Base-by-base conservation (phyloP, 2,329 filamentous ascomycete species). In the Diaporthe humulicola region DNA sequence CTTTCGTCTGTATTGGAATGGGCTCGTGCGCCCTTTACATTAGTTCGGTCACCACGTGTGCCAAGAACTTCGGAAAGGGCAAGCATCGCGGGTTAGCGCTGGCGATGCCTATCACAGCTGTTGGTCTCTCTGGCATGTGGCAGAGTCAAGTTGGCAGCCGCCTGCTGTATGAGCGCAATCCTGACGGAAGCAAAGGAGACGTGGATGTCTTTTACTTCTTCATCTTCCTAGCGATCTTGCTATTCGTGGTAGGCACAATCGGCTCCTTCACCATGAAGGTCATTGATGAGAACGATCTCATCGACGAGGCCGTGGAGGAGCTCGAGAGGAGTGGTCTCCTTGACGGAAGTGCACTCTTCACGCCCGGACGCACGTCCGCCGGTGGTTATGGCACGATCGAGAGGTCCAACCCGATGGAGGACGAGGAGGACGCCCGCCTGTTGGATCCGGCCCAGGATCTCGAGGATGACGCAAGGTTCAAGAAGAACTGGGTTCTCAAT, bases 51-150 rank as follows among this genome's bases (percentile, higher is more conserved):
- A 96, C 96, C 9, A 98, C 96, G 0, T 98, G 95, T 81, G 97
- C 97, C 48, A 99, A 99, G 91, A 99, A 98, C 85, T 99, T 98
- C 85, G 96, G 96, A 66, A 92, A 93, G 76, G 95, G 95, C 5
- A 94, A 93, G 80, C 93, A 97, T 80, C 93, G 96, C 80, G 97
- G 97, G 0, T 86, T 99, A 69, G 96, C 97, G 75, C 88, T 99
- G 73, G 96, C 96, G 1, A 89, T 95, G 75, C 97, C 97, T 1
- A 98, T 98, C 82, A 95, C 97, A 0, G 93, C 94, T 9, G 98
- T 98, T 82, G 97, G 97, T 0, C 84, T 99, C 73, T 98, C 96
- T 81, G 95, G 96, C 64, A 96, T 99, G 93, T 98, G 97, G 94
- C 89, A 97, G 84, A 97, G 95, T 79, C 96, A 98, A 85, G 86